These are phyloP conservation scores for Cylindrotheca fusiformis DNA, from an alignment of 108 stramenopile genomes.

Conservation along the genomic window DNA sequence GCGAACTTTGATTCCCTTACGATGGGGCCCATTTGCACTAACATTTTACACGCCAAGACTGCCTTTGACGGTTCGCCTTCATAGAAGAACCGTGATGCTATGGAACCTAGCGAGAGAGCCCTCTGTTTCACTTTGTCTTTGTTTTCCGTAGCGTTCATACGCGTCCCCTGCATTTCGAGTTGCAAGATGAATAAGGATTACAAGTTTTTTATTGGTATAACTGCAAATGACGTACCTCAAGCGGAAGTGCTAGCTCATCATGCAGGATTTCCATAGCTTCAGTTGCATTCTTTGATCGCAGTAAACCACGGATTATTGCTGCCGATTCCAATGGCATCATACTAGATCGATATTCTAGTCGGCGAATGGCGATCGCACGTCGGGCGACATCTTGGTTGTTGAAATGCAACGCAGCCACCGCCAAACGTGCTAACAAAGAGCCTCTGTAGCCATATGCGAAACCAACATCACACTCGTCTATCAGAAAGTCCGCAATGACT, in stretches of 20 bases:
- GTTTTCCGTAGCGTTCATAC: constrained; percentile 20
- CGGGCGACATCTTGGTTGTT: constrained; percentile 60
- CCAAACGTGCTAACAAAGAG: constrained; percentile 71
- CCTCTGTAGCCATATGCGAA: constrained; percentile 79
- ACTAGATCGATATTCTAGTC: constrained; percentile 43
- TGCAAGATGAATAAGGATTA: not conserved
- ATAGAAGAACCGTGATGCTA: constrained; percentile 81
- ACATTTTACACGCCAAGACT: constrained; percentile 52
- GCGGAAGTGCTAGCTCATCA: constrained; percentile 71
- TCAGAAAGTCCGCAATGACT: constrained; percentile 68
- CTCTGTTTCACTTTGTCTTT: constrained; percentile 53
- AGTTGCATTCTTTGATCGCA: constrained; percentile 58
- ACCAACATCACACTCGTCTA: constrained; percentile 53
- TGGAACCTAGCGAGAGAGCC: constrained; percentile 68
- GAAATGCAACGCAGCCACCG: constrained; percentile 76
- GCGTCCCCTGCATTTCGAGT: constrained; percentile 21
- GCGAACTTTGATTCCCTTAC: constrained; percentile 51
- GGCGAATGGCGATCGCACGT: constrained; percentile 61
- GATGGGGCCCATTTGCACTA: constrained; percentile 60
- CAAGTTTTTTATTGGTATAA: not conserved
- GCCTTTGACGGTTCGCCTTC: constrained; percentile 56
- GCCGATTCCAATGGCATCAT: constrained; percentile 79
- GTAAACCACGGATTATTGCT: constrained; percentile 70
- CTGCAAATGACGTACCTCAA: constrained; percentile 28
- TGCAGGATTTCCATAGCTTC: constrained; percentile 72